Conservation (phyloP, 495 filamentous ascomycete genomes). For the Aspergillus affinis region DNA sequence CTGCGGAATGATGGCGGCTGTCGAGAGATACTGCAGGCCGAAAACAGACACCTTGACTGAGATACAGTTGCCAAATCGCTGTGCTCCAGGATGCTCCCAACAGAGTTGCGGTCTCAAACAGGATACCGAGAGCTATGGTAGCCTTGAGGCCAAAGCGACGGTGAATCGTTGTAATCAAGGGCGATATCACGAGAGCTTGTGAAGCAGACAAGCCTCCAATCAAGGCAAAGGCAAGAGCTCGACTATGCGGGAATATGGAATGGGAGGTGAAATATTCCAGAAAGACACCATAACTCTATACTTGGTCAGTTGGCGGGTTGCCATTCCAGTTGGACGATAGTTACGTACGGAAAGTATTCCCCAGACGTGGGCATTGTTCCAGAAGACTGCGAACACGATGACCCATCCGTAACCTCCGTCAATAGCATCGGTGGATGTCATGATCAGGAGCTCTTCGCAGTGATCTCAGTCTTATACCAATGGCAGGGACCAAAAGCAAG, state of each 20-base stretch:
- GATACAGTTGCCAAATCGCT: neutral
- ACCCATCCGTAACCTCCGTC: slow-evolving; percentile 2
- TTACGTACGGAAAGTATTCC: neutral
- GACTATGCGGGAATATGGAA: neutral
- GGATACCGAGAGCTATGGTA: neutral
- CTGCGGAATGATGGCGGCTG: no score
- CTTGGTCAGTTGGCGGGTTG: neutral
- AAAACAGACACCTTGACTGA: neutral
- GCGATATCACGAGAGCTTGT: slow-evolving; percentile 1
- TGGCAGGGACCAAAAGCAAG: no score
- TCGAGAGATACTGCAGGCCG: no score
- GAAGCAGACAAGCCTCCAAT: neutral
- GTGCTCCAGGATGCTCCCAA: slow-evolving; percentile 2
- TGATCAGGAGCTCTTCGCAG: neutral
- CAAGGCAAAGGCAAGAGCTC: no score
- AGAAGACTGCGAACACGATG: slow-evolving; percentile 1
- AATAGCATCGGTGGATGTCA: neutral
- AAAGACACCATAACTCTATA: neutral
- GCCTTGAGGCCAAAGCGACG: neutral
- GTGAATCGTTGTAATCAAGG: neutral
- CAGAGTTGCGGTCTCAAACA: neutral
- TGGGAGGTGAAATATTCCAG: neutral
- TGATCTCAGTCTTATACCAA: no score
- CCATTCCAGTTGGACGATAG: neutral
- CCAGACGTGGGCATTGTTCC: slow-evolving; percentile 2